Conservation (phyloP, 2,329 filamentous ascomycete species). For the Cryoendolithus antarcticus region DNA sequence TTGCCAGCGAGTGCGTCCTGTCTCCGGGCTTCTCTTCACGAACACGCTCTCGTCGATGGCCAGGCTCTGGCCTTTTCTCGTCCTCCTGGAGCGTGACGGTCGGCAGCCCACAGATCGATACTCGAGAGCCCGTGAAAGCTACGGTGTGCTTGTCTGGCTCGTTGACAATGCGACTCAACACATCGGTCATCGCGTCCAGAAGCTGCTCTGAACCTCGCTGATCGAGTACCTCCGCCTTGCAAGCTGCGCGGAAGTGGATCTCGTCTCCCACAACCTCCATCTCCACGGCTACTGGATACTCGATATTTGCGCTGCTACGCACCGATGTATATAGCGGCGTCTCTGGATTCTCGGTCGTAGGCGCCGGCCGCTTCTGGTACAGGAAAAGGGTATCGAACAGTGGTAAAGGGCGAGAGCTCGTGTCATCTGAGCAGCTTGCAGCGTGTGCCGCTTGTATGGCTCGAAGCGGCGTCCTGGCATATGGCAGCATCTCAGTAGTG, state of each 20-base stretch:
- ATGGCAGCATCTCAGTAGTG: conserved; percentile 51
- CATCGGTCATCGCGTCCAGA: conserved; percentile 45
- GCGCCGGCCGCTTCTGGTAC: conserved; percentile 44
- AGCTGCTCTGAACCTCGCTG: conserved; percentile 36
- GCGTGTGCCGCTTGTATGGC: conserved; percentile 40
- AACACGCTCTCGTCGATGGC: not conserved
- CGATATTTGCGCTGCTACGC: conserved; percentile 53
- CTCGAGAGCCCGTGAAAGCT: conserved; percentile 36
- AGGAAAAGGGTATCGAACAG: conserved; percentile 56
- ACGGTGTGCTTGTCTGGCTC: conserved; percentile 41
- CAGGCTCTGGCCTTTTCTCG: not conserved
- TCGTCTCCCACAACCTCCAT: conserved; percentile 49
- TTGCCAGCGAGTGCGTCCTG: conserved; percentile 1
- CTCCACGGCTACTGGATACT: conserved; percentile 74
- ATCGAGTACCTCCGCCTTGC: conserved; percentile 45
- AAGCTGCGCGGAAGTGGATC: conserved; percentile 61
- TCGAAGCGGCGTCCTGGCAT: conserved; percentile 67
- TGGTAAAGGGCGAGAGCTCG: not conserved
- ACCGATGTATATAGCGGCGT: conserved; percentile 48
- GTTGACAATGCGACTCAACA: conserved; percentile 45
- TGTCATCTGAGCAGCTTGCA: conserved; percentile 16
- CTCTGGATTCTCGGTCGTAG: conserved; percentile 3
- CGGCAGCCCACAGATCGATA: conserved; percentile 55
- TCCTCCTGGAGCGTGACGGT: conserved; percentile 23
- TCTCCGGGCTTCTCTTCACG: not conserved